Conservation (phyloP, 306 rosid species). For the Cucumis cinereus region DNA sequence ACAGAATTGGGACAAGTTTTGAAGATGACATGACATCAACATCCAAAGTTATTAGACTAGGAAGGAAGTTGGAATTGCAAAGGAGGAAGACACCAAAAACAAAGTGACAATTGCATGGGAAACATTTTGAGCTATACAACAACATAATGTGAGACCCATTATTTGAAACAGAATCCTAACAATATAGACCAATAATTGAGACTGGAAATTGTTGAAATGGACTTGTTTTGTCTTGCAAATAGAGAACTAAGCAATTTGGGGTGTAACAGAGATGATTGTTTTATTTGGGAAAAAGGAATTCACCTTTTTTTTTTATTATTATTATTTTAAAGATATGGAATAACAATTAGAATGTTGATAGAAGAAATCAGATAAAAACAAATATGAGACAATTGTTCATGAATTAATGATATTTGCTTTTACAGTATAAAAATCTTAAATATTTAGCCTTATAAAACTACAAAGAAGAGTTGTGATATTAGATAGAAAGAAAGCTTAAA, state of each 20-base stretch:
- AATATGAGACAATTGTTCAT: neutral
- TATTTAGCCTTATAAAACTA: neutral
- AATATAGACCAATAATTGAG: constrained; percentile 4
- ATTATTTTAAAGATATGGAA: neutral
- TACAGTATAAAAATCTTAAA: neutral
- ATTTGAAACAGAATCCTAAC: neutral
- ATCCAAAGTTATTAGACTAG: neutral
- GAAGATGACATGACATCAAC: neutral
- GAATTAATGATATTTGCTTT: neutral
- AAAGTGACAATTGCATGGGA: neutral
- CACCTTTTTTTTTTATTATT: neutral
- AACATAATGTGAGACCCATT: neutral
- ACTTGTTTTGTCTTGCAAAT: neutral
- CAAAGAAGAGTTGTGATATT: neutral
- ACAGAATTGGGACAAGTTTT: neutral
- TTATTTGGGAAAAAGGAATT: neutral
- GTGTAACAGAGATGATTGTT: neutral
- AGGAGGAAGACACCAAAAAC: neutral
- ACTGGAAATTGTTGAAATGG: constrained; percentile 1
- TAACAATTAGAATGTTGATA: neutral
- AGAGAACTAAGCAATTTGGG: neutral
- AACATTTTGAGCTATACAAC: constrained; percentile 1
- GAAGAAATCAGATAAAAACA: neutral
- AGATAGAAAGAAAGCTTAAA: neutral
- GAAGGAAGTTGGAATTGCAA: neutral